Conservation (phyloP, 2,329 filamentous ascomycete genomes). For the Mycosphaerella sp. region DNA sequence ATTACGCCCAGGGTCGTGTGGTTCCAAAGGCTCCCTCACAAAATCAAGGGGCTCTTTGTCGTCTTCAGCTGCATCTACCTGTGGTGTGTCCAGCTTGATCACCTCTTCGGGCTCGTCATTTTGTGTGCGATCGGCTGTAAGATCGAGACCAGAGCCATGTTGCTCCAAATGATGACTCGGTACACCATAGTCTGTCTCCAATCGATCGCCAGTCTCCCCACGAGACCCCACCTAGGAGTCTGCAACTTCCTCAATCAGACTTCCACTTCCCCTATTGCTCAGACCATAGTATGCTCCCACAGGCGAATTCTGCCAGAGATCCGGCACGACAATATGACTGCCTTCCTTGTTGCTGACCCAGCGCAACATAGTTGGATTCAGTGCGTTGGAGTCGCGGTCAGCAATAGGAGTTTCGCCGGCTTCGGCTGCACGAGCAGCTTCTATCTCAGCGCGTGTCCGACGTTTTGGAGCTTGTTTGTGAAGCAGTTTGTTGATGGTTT, state of each 20-base stretch:
- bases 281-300: slow-evolving; percentile 4
- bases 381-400: slow-evolving; percentile 30
- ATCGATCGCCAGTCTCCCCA: too few relatives aligned
- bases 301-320: slow-evolving; percentile 8
- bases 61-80: too few relatives aligned
- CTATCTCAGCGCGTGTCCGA: slow-evolving; percentile 44
- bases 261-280: not conserved
- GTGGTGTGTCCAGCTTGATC: too few relatives aligned
- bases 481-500: slow-evolving; percentile 84
- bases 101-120: too few relatives aligned
- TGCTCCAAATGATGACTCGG: too few relatives aligned
- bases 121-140: too few relatives aligned
- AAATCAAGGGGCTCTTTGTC: too few relatives aligned
- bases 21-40: too few relatives aligned
- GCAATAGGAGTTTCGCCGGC: slow-evolving; percentile 43
- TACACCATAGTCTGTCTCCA: too few relatives aligned
- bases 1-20: too few relatives aligned
- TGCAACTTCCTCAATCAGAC: slow-evolving; percentile 7
- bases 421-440: slow-evolving; percentile 41
- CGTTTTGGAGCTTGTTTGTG: slow-evolving; percentile 77
- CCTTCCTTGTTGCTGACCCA: slow-evolving; percentile 56
- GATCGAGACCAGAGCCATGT: too few relatives aligned
- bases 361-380: slow-evolving; percentile 57
- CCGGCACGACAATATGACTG: slow-evolving; percentile 7
- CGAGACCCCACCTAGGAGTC: too few relatives aligned